Percentiles rank a stretch among this genome's conserved stretches.
These are phyloP conservation scores for Allomyces javanicus DNA, from an alignment of 192 early-diverging fungal species.

Conservation along the genomic window DNA sequence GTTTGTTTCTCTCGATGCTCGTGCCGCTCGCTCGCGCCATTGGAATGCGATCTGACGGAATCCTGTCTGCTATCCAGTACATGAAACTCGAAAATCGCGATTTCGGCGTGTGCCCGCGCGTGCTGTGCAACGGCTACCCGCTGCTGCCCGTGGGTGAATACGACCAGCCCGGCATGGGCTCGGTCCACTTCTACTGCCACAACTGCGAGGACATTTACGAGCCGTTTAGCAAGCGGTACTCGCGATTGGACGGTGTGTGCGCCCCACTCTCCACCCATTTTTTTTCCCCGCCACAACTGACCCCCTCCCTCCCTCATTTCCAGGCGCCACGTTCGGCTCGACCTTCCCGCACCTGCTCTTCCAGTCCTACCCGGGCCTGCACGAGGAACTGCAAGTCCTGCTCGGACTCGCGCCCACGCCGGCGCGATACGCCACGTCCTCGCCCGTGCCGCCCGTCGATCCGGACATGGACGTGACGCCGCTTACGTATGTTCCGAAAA, in stretches of 20 bases:
- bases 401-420: too few relatives aligned
- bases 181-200: constrained; percentile 59
- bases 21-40: too few relatives aligned
- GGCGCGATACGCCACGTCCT: too few relatives aligned
- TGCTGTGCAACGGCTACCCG: constrained; percentile 35
- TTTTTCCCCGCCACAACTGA: background rate
- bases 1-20: constrained; percentile 10
- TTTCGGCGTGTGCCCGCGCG: constrained; percentile 58
- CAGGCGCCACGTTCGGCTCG: constrained; percentile 85
- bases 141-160: constrained; percentile 52
- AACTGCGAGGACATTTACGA: constrained; percentile 60
- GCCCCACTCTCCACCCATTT: background rate
- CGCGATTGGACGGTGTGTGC: constrained; percentile 40
- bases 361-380: constrained; percentile 59
- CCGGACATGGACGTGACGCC: constrained; percentile 7
- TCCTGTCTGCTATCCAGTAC: constrained; percentile 27
- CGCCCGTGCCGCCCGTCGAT: background rate
- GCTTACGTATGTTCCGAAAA: constrained; percentile 53
- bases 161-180: constrained; percentile 43
- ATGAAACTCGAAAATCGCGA: constrained; percentile 28
- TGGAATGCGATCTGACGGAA: too few relatives aligned
- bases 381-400: constrained; percentile 18
- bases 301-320: constrained; percentile 3
- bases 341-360: constrained; percentile 87
- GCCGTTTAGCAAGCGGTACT: constrained; percentile 45